Percentiles rank a stretch among this genome's conserved stretches.
phyloP scores from a whole-genome alignment of 1,284 basidiomycete species.

The Rhodotorula sp. region DNA sequence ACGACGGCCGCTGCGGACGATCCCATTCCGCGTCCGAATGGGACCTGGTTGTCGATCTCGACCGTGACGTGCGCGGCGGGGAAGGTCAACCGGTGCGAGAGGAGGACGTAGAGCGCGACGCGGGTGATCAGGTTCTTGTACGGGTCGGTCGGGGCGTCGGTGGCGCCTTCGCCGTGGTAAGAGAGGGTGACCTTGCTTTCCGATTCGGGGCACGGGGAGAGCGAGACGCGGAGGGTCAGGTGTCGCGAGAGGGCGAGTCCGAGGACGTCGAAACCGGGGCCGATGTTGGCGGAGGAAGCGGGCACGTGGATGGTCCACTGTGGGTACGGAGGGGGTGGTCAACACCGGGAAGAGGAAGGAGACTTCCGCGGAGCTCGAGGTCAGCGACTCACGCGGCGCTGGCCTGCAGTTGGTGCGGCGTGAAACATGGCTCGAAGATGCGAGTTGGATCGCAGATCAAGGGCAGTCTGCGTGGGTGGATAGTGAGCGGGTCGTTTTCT shows the following conservation, averaged over 20 bases:
- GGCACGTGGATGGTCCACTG: conserved; percentile 73
- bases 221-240: conserved; percentile 71
- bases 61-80: conserved; percentile 59
- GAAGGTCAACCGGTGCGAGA: conserved; percentile 69
- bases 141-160: conserved; percentile 86
- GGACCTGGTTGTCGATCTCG: conserved; percentile 86
- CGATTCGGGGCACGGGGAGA: conserved; percentile 40
- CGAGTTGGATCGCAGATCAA: conserved; percentile 23
- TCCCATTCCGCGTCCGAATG: conserved; percentile 94
- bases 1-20: conserved; percentile 98
- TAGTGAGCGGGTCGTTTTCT: not conserved
- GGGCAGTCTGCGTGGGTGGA: not conserved
- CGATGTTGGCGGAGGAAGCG: conserved; percentile 96
- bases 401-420: conserved; percentile 26
- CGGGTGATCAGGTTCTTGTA: conserved; percentile 99
- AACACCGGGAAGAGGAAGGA: not conserved
- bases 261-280: conserved; percentile 97
- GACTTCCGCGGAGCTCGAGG: accelerated
- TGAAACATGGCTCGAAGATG: conserved; percentile 10
- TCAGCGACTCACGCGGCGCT: conserved; percentile 16
- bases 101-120: conserved; percentile 92
- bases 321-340: not conserved
- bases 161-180: conserved; percentile 84
- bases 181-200: conserved; percentile 61
- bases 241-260: conserved; percentile 91